Conservation (phyloP, 345 rosid species). For the Populus alba region DNA sequence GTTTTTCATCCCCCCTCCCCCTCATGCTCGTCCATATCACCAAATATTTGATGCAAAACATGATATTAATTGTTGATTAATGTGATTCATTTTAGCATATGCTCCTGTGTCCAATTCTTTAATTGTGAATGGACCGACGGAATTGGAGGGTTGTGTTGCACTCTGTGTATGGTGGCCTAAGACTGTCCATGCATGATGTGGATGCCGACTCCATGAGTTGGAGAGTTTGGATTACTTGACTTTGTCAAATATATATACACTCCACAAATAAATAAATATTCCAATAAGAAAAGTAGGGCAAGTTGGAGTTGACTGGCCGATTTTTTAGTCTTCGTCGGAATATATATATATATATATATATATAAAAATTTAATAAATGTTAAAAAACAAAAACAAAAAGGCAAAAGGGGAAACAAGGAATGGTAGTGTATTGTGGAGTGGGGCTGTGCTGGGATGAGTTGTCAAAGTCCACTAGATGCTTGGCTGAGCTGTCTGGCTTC, state of each 20-base stretch:
- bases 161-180: neutral
- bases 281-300: neutral
- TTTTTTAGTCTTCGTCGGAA: neutral
- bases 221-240: neutral
- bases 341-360: too few relatives aligned
- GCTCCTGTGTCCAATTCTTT: too few relatives aligned
- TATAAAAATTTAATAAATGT: too few relatives aligned
- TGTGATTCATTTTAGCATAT: too few relatives aligned
- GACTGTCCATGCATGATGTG: neutral
- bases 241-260: neutral
- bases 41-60: neutral
- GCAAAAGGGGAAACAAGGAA: neutral
- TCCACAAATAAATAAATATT: neutral
- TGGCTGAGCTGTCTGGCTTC: slow-evolving; percentile 16
- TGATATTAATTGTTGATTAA: too few relatives aligned
- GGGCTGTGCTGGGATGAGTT: slow-evolving; percentile 22
- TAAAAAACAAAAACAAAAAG: neutral
- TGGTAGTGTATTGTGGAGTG: neutral
- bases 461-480: slow-evolving; percentile 25
- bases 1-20: too few relatives aligned
- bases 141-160: neutral
- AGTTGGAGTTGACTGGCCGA: neutral
- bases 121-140: too few relatives aligned
- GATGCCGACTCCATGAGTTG: neutral
- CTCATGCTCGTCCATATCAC: neutral